phyloP scores from a whole-genome alignment of 1,284 basidiomycete genomes.

The Ustilago hordei region DNA sequence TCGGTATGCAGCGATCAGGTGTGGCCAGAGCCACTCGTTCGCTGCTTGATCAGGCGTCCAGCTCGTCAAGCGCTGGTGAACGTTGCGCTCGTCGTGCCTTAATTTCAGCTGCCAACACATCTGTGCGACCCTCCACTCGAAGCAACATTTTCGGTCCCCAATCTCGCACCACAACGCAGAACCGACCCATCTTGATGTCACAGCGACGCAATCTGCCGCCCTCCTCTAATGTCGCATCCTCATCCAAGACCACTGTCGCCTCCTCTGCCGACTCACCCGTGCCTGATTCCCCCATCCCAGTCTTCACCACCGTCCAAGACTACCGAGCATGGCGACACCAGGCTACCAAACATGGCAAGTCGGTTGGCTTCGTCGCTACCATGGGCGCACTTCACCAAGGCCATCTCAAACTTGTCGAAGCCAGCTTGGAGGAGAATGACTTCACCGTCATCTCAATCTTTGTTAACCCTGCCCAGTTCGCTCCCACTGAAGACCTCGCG shows the following conservation, averaged over 20 bases:
- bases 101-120: background rate
- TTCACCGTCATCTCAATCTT: conserved; percentile 93
- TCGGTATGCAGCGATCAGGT: conserved; percentile 13
- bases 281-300: conserved; percentile 76
- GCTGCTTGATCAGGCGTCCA: conserved; percentile 8
- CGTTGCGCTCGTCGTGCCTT: background rate
- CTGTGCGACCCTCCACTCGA: background rate
- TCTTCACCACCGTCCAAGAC: conserved; percentile 79
- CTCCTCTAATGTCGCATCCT: conserved; percentile 2
- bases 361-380: conserved; percentile 91
- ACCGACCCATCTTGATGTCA: conserved; percentile 8
- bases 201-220: conserved; percentile 2
- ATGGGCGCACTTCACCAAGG: conserved; percentile 98
- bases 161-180: background rate
- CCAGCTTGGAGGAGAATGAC: conserved; percentile 82
- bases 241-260: conserved; percentile 11
- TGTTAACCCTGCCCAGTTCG: conserved; percentile 97
- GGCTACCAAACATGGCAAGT: conserved; percentile 70
- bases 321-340: conserved; percentile 82
- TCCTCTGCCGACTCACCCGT: conserved; percentile 39
- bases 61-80: background rate
- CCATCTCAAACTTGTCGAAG: conserved; percentile 81
- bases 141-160: background rate
- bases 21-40: background rate
- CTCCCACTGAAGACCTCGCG: conserved; percentile 90